phyloP scores from a whole-genome alignment of 208 protist species.

The Acanthamoeba healyi region DNA sequence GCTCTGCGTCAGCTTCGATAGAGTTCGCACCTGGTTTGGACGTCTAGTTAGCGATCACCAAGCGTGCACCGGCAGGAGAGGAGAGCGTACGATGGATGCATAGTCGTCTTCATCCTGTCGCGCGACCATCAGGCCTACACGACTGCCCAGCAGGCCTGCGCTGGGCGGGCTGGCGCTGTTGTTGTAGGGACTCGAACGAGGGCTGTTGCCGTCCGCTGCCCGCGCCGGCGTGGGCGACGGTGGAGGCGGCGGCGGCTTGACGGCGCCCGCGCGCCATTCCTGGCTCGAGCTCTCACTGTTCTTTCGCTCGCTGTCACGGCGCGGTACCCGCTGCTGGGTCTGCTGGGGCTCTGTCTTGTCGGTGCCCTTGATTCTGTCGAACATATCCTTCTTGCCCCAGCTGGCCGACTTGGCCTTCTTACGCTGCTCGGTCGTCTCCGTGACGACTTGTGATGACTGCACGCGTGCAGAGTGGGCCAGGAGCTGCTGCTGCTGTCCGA shows the following conservation, averaged over 20 bases:
- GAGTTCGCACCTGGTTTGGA: background rate
- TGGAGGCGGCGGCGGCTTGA: background rate
- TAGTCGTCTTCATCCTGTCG: background rate
- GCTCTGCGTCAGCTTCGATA: background rate
- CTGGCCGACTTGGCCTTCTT: constrained; percentile 54
- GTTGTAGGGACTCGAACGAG: too few relatives aligned
- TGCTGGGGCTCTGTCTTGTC: background rate
- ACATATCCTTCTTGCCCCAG: constrained; percentile 53
- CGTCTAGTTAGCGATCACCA: background rate
- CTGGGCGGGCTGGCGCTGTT: background rate
- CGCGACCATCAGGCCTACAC: background rate
- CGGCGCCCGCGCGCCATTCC: background rate
- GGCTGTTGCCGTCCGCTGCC: too few relatives aligned
- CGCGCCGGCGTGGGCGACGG: too few relatives aligned
- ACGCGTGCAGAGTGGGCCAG: background rate
- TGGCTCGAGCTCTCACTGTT: background rate
- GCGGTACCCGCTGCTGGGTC: background rate
- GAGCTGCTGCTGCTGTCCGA: background rate
- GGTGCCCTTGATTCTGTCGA: constrained; percentile 5
- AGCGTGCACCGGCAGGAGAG: background rate
- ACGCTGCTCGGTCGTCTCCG: background rate
- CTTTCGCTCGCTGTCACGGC: background rate
- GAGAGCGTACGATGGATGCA: background rate
- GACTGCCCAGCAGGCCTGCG: background rate
- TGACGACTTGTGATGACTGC: too few relatives aligned